These are phyloP conservation scores for Lodderomyces theae DNA, from an alignment of 1,139 yeast species.

Conservation along the genomic window DNA sequence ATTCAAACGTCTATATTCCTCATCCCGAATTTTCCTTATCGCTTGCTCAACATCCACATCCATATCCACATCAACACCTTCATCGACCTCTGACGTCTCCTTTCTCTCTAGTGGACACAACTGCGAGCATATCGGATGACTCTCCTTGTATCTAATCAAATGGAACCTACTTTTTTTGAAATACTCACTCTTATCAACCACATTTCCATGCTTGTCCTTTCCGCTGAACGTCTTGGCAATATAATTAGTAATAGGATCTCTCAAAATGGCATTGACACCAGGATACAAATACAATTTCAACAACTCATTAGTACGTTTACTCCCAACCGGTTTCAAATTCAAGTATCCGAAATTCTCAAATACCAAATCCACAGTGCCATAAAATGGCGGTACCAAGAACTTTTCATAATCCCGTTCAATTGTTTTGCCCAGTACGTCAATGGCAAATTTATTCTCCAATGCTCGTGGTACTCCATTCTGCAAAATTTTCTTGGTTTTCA, in stretches of 20 bases:
- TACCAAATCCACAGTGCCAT: constrained; percentile 66
- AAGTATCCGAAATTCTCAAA: constrained; percentile 67
- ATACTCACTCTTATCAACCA: constrained; percentile 30
- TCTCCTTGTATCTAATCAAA: constrained; percentile 24
- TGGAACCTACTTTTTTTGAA: constrained; percentile 26
- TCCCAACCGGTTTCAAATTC: constrained; percentile 63
- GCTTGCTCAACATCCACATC: constrained; percentile 1
- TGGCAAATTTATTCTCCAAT: constrained; percentile 29
- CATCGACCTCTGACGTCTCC: constrained; percentile 1
- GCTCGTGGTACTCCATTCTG: constrained; percentile 15
- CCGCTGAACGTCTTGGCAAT: constrained; percentile 35
- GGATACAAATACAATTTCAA: constrained; percentile 33
- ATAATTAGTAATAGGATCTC: constrained; percentile 39
- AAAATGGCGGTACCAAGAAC: constrained; percentile 63
- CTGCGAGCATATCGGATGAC: constrained; percentile 24
- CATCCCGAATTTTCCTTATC: neutral
- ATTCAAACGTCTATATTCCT: constrained; percentile 8
- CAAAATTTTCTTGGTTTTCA: constrained; percentile 26
- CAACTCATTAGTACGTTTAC: constrained; percentile 26
- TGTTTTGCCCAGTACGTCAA: constrained; percentile 18
- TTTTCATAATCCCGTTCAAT: constrained; percentile 25
- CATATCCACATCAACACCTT: neutral
- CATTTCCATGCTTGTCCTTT: constrained; percentile 37
- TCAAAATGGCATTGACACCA: constrained; percentile 28
- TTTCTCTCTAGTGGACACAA: constrained; percentile 18